Percentiles rank a stretch among this genome's conserved stretches.
Evolutionary conservation across 495 filamentous ascomycete genomes (phyloP).

Genomic region (Penicillium soppii): DNA sequence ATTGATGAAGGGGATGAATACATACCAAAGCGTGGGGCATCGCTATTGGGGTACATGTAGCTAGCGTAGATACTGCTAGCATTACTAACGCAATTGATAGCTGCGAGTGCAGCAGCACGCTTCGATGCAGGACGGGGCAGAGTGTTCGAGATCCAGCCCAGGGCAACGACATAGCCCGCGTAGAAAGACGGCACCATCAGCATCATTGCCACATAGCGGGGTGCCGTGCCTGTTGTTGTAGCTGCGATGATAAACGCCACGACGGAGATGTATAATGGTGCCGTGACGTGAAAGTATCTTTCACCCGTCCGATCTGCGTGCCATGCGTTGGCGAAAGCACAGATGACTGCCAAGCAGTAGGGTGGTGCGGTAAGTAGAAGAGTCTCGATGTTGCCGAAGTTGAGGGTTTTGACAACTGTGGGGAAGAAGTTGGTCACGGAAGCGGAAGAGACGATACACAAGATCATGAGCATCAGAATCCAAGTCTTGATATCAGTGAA

Average conservation of each 20-base stretch:
- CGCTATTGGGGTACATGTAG: constrained; percentile 64
- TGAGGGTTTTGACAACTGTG: constrained; percentile 73
- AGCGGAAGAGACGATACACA: constrained; percentile 68
- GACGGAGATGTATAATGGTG: constrained; percentile 68
- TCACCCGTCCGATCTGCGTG: constrained; percentile 79
- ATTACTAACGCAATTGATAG: constrained; percentile 81
- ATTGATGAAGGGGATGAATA: not conserved
- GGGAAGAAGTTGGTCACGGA: constrained; percentile 91
- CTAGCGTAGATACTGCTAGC: constrained; percentile 66
- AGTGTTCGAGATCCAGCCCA: constrained; percentile 79
- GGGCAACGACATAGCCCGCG: constrained; percentile 65
- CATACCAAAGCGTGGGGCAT: constrained; percentile 41
- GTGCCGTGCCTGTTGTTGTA: constrained; percentile 58
- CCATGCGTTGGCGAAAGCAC: constrained; percentile 69
- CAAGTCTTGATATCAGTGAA: constrained; percentile 71
- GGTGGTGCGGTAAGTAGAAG: constrained; percentile 77
- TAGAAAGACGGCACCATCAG: constrained; percentile 64
- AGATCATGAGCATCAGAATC: constrained; percentile 61
- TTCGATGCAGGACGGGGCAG: constrained; percentile 83
- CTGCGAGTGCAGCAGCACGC: constrained; percentile 75
- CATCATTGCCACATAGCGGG: constrained; percentile 81
- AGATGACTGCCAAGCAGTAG: constrained; percentile 69
- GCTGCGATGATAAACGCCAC: constrained; percentile 75
- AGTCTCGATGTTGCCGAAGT: constrained; percentile 63
- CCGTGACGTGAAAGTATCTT: constrained; percentile 71